phyloP scores from a whole-genome alignment of 441 rosid species.

The Populus tomentosa region DNA sequence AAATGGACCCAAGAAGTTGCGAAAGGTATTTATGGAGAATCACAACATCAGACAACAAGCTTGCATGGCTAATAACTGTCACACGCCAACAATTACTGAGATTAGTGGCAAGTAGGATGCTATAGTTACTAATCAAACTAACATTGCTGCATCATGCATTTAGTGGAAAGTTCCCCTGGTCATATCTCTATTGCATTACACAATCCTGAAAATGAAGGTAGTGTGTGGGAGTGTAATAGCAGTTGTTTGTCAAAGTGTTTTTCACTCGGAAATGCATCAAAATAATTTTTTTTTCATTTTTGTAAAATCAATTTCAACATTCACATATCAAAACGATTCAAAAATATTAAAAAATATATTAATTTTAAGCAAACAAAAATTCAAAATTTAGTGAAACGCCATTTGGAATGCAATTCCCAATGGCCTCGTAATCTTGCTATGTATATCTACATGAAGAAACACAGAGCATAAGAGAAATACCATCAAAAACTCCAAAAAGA shows the following conservation, averaged over 20 bases:
- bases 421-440: background rate
- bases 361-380: too few relatives aligned
- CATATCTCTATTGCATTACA: background rate
- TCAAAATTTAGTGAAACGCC: too few relatives aligned
- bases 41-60: background rate
- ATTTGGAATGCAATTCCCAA: too few relatives aligned
- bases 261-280: too few relatives aligned
- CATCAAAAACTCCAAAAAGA: conserved; percentile 98
- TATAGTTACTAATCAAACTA: background rate
- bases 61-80: background rate
- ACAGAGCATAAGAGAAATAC: conserved; percentile 25
- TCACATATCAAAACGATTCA: too few relatives aligned
- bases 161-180: background rate
- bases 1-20: conserved; percentile 5
- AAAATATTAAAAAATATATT: too few relatives aligned
- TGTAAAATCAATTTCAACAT: too few relatives aligned
- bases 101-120: background rate
- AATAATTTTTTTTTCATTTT: too few relatives aligned
- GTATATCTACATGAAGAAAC: background rate
- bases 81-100: background rate
- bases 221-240: too few relatives aligned
- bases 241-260: too few relatives aligned
- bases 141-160: background rate
- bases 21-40: background rate
- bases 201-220: background rate